Evolutionary conservation across 345 rosid genomes (phyloP).

Genomic region (Orychophragmus violaceus): DNA sequence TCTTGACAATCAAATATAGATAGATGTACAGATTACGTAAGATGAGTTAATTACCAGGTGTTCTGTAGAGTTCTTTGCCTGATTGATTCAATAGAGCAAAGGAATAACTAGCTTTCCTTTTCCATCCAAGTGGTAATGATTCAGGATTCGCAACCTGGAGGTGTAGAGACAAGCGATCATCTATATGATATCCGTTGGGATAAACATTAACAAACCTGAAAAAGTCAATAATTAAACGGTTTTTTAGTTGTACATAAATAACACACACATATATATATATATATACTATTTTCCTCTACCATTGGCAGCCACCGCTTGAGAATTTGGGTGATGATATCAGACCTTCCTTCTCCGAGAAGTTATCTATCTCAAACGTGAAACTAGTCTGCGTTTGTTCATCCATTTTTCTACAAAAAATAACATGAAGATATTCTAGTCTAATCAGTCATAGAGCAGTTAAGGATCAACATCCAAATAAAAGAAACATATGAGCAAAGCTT

Average conservation of each 20-base stretch:
- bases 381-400: not conserved
- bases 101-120: not conserved
- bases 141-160: not conserved
- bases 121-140: not conserved
- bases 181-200: not conserved
- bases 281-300: not conserved
- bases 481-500: not conserved
- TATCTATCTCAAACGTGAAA: slow-evolving; percentile 16
- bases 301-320: slow-evolving; percentile 1
- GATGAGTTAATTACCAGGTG: not conserved
- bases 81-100: not conserved
- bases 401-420: not conserved
- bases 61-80: not conserved
- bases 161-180: not conserved
- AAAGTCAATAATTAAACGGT: not conserved
- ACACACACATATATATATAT: not conserved
- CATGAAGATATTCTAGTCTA: not conserved
- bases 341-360: not conserved
- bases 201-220: not conserved
- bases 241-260: not conserved
- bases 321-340: not conserved
- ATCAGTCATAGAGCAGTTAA: not conserved
- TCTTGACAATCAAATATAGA: not conserved
- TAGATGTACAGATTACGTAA: not conserved
- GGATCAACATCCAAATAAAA: not conserved